Base-by-base conservation (phyloP, 2,329 filamentous ascomycete genomes). In the Talaromyces amestolkiae region DNA sequence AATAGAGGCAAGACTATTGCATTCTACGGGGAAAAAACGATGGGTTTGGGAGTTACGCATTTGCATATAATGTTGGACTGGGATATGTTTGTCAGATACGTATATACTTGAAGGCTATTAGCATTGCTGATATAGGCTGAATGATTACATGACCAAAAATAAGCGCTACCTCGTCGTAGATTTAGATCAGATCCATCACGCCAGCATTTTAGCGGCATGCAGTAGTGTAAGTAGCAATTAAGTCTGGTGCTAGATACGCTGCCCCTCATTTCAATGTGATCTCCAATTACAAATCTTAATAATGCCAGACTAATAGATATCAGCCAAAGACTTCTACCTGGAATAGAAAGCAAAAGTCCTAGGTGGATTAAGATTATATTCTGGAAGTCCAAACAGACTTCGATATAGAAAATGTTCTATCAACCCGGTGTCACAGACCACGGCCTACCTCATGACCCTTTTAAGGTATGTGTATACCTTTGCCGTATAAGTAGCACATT, bases 381-480 rank as follows among this genome's bases (percentile, higher is more conserved):
- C 27, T 9, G 11, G 10, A 13, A 33, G 15, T 13, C 22, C 11
- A 31, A 47, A n/a, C 13, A 13, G 15, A n/a, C 27, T 24, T 33
- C 27, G 15, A 53, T 11, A 31, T 6, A 2, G n/a, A 58, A 10
- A 9, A 82, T 86, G 76, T 85, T 85, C 73, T 86, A 86, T 72
- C 75, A 83, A 70, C 83, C 84, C 1, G 83, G 83, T 43, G 79
- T 80, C 45, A 85, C 83, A 8, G 77, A 81, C 24, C 84, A 86
- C 35, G 79, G 80, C 11, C 76, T 86, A 0, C 82, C 83, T 0
- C 76, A 83, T 68, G 84, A 86, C 68, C 84, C 84, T 2, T 87
- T 85, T 78, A 86, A 86, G 75, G 62, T 82, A 82, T 69, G 43
- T 58, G 27, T 31, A 11, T 3, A 56, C 31, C 51, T 17, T 11